Evolutionary conservation across 2,329 filamentous ascomycete species (phyloP), one percentile per base, ranked within the genome.

Genomic region (Colletotrichum camelliae): DNA sequence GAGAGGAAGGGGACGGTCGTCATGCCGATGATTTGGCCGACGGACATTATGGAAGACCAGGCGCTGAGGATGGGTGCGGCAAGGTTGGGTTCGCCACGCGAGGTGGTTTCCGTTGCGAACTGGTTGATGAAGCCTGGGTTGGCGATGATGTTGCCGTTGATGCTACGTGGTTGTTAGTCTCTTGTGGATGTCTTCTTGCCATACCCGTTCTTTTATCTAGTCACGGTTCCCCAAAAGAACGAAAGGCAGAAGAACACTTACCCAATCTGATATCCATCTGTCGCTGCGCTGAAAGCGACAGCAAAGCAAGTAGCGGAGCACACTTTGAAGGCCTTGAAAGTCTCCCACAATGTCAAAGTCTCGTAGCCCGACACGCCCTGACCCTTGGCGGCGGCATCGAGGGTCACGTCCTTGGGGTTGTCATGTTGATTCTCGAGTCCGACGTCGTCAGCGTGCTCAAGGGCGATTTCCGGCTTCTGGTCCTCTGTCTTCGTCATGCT

Each of bases 21-120:
- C 78, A 85, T 85, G 24, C 85, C 85, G 62, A 87, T 77, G 7
- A 84, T 82, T 71, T 87, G 85, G 27, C 85, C 85, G 2, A 84
- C 81, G 2, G 83, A 84, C 78, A 84, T 84, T 52, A 86, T 84
- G 13, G 84, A 83, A 39, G 84, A 81, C 84, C 85, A 86, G 0
- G 80, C 82, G 4, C 82, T 82, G 31, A 86, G 79, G 39, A 85
- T 83, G 55, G 81, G 81, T 0, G 83, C 82, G 2, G 78, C 78
- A 15, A 86, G 84, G 62, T 83, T 81, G 10, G 77, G 80, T 27
- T 81, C 74, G 5, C 82, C 82, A 4, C 74, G 68, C 9, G 77
- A 79, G 4, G 77, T 80, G 12, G 77, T 81, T 5, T 79, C 79
- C 0, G 80, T 79, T 1, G 81, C 80, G 72, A 86, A 82, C 37